Evolutionary conservation across 139 green algal genomes (phyloP).

Genomic region (Chlorella sp.): DNA sequence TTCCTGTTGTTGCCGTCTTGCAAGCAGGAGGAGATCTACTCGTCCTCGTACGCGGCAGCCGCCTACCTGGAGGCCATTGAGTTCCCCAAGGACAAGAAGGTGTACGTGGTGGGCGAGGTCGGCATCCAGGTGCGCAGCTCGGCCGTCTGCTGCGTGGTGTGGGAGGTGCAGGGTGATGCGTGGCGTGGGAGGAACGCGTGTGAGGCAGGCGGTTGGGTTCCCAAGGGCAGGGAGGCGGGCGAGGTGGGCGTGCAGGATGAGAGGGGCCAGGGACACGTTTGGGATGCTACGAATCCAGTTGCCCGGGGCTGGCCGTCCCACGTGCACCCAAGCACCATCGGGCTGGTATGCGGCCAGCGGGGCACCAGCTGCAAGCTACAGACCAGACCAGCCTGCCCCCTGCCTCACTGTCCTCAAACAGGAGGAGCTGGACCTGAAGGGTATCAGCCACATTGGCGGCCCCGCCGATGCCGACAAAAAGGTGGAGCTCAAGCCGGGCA

Average conservation of each 20-base stretch:
- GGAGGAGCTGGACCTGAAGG: constrained; percentile 96
- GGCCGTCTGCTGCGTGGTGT: too few relatives aligned
- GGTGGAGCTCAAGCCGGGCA: constrained; percentile 85
- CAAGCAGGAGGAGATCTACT: constrained; percentile 95
- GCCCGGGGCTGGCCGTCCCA: too few relatives aligned
- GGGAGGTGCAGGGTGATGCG: constrained; percentile 42
- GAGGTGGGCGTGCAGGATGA: background rate
- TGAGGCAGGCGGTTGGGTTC: too few relatives aligned
- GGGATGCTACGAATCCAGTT: too few relatives aligned
- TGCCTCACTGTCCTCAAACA: constrained; percentile 67
- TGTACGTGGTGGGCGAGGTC: constrained; percentile 81
- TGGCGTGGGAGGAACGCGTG: constrained; percentile 93
- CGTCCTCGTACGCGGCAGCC: constrained; percentile 97
- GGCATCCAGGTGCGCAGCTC: constrained; percentile 47
- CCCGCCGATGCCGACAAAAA: constrained; percentile 87
- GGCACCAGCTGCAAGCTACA: background rate
- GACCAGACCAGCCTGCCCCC: background rate
- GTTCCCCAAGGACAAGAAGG: constrained; percentile 96
- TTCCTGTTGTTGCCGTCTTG: too few relatives aligned
- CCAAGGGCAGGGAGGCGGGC: too few relatives aligned
- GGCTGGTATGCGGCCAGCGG: constrained; percentile 17
- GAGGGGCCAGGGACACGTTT: constrained; percentile 56
- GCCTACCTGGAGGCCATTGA: constrained; percentile 96
- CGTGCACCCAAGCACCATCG: too few relatives aligned
- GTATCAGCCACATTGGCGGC: constrained; percentile 93